Evolutionary conservation across 2,329 filamentous ascomycete genomes (phyloP).

Genomic region (Ophiocordyceps sinensis): DNA sequence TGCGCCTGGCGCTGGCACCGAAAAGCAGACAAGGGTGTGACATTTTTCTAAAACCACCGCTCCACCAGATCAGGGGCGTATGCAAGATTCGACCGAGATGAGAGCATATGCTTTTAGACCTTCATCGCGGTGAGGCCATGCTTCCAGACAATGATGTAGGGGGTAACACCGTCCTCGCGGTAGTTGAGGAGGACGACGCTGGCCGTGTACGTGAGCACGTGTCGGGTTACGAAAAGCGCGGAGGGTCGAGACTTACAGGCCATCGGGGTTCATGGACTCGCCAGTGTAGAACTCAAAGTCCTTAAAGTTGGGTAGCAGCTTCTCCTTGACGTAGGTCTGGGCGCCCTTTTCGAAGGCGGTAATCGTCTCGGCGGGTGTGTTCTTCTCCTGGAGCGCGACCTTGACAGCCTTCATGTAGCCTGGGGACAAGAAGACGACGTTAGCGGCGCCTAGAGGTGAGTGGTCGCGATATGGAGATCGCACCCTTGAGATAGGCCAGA

Average conservation of each 20-base stretch:
- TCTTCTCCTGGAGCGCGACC: conserved; percentile 47
- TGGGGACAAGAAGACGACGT: conserved; percentile 17
- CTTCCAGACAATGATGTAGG: conserved; percentile 88
- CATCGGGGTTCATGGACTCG: conserved; percentile 83
- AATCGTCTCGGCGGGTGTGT: conserved; percentile 50
- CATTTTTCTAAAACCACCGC: neutral
- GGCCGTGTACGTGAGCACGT: conserved; percentile 3
- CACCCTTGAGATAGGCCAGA: conserved; percentile 74
- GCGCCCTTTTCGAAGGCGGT: conserved; percentile 70
- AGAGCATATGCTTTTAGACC: conserved; percentile 50
- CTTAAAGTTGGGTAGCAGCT: conserved; percentile 73
- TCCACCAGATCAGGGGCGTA: neutral
- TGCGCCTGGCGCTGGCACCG: conserved; percentile 3
- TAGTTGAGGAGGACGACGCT: conserved; percentile 92
- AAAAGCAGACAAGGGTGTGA: neutral
- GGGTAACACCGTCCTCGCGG: conserved; percentile 88
- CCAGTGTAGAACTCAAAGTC: conserved; percentile 92
- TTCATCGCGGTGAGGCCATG: conserved; percentile 80
- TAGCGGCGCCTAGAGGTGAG: neutral
- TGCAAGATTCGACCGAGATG: neutral
- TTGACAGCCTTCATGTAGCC: conserved; percentile 90
- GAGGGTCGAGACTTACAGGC: conserved; percentile 53
- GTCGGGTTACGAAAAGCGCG: neutral
- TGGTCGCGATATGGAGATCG: conserved; percentile 7
- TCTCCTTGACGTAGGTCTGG: conserved; percentile 62